These are phyloP conservation scores for Calcarisporium arbuscula DNA, from an alignment of 2,329 filamentous ascomycete genomes.

Conservation along the genomic window DNA sequence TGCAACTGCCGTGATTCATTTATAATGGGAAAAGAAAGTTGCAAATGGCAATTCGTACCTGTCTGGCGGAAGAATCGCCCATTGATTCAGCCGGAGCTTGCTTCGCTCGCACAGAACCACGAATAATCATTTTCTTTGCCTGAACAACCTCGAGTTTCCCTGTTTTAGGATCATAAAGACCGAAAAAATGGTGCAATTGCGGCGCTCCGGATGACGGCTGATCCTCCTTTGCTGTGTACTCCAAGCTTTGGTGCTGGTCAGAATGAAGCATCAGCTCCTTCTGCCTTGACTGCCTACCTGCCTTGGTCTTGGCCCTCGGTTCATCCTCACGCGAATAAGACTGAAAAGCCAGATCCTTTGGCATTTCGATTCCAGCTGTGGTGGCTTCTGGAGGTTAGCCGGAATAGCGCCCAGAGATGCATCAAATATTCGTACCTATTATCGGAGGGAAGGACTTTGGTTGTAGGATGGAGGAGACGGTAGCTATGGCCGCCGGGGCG, in stretches of 20 bases:
- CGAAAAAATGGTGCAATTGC: conserved; percentile 57
- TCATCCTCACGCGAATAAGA: conserved; percentile 38
- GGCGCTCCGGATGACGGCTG: conserved; percentile 21
- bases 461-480: conserved; percentile 39
- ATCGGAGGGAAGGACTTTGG: conserved; percentile 44
- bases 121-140: conserved; percentile 58
- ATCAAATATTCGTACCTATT: conserved; percentile 36
- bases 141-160: conserved; percentile 55
- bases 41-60: conserved; percentile 15
- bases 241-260: conserved; percentile 47
- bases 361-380: conserved; percentile 29
- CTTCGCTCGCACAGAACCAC: conserved; percentile 50
- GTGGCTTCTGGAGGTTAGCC: conserved; percentile 23
- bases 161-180: conserved; percentile 55
- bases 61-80: conserved; percentile 22
- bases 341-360: conserved; percentile 35
- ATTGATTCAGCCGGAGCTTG: conserved; percentile 43
- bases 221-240: conserved; percentile 53
- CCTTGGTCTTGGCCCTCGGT: conserved; percentile 27
- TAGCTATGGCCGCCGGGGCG: conserved; percentile 31
- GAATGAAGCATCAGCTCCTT: conserved; percentile 53
- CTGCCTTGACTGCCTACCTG: conserved; percentile 32
- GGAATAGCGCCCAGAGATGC: no score
- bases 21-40: no score
- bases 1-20: no score